A percentile compares a stretch with the other conserved stretches of the same genome.
phyloP scores from a whole-genome alignment of 495 filamentous ascomycete genomes.

The Acidiella bohemica region DNA sequence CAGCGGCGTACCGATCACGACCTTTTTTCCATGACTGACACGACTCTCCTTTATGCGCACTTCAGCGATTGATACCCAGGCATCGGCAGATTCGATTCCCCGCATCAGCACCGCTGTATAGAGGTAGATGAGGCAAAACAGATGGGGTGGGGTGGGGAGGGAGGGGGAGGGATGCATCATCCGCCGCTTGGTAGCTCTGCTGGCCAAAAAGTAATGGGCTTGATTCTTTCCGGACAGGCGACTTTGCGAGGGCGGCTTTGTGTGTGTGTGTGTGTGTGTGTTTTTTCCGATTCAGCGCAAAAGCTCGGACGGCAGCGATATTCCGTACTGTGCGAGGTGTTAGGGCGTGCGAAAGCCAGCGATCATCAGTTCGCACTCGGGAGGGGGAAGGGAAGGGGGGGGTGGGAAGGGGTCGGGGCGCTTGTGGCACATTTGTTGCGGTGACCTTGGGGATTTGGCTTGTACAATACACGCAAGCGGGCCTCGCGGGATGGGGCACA shows the following conservation, averaged over 20 bases:
- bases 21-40: slow-evolving; percentile 7
- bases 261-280: too few relatives aligned
- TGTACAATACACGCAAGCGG: too few relatives aligned
- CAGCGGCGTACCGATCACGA: too few relatives aligned
- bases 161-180: slow-evolving; percentile 5
- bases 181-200: slow-evolving; percentile 13
- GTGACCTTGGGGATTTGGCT: not conserved
- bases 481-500: too few relatives aligned
- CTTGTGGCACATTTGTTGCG: too few relatives aligned
- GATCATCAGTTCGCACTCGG: too few relatives aligned
- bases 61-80: slow-evolving; percentile 9
- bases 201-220: slow-evolving; percentile 3
- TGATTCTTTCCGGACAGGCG: not conserved
- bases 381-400: too few relatives aligned
- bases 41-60: slow-evolving; percentile 8
- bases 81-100: slow-evolving; percentile 1
- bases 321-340: too few relatives aligned
- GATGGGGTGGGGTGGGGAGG: too few relatives aligned
- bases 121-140: slow-evolving; percentile 13
- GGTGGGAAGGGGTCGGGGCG: too few relatives aligned
- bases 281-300: not conserved
- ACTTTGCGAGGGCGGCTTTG: not conserved
- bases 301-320: too few relatives aligned
- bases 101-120: slow-evolving; percentile 7
- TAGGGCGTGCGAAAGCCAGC: too few relatives aligned